Evolutionary conservation across 2,329 filamentous ascomycete species (phyloP).

Genomic region (Nothophaeocryptopus gaeumannii): DNA sequence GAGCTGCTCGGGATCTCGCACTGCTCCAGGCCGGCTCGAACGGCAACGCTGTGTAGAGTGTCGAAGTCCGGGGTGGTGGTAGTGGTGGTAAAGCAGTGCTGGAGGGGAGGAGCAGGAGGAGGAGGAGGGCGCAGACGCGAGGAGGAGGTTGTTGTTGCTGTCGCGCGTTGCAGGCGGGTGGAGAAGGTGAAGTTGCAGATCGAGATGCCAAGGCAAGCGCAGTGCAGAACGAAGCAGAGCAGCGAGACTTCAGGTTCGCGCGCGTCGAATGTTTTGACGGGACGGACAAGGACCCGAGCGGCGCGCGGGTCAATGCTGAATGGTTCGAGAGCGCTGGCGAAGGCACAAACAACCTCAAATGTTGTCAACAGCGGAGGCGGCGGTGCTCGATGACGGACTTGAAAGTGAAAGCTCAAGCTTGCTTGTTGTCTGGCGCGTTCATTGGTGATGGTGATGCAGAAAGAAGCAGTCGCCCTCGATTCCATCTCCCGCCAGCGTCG

Average conservation of each 20-base stretch:
- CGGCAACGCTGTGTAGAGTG: conserved; percentile 3
- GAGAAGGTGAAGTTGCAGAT: conserved; percentile 4
- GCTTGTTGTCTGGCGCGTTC: too few relatives aligned
- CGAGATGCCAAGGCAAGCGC: conserved; percentile 3
- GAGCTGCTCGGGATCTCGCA: conserved; percentile 3
- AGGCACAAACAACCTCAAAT: too few relatives aligned
- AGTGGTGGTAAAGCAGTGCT: conserved; percentile 4
- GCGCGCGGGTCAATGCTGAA: not conserved
- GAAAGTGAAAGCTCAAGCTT: too few relatives aligned
- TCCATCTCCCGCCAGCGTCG: too few relatives aligned
- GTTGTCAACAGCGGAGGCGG: too few relatives aligned
- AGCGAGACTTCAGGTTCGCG: too few relatives aligned
- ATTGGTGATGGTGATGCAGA: too few relatives aligned
- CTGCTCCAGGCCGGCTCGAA: conserved; percentile 8
- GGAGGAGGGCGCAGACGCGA: conserved; percentile 1
- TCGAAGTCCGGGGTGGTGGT: conserved; percentile 4
- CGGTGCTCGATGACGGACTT: too few relatives aligned
- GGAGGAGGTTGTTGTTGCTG: not conserved
- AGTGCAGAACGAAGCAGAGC: not conserved
- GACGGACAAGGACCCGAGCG: not conserved
- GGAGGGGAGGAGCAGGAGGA: not conserved
- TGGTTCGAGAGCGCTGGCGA: too few relatives aligned
- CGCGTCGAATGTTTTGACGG: too few relatives aligned
- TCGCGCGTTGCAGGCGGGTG: conserved; percentile 6
- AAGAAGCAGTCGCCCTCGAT: too few relatives aligned